Conservation (phyloP, 176 grass and related monocot genomes). For the Guadua angustifolia region DNA sequence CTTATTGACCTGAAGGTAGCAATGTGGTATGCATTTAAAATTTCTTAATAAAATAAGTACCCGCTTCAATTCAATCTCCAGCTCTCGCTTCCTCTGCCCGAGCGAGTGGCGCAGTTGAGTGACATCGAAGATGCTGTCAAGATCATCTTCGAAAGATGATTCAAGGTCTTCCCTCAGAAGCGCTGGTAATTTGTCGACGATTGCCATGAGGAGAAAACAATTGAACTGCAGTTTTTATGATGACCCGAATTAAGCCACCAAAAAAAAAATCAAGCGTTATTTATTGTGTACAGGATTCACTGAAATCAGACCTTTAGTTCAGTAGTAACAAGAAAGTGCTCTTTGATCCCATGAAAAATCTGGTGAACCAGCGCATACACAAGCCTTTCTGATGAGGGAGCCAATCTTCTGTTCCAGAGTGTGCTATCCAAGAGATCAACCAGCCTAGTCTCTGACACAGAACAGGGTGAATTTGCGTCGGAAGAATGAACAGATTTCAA, state of each 20-base stretch:
- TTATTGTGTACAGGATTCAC: slow-evolving; percentile 19
- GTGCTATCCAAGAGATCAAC: slow-evolving; percentile 88
- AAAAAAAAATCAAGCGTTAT: neutral
- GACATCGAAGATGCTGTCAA: slow-evolving; percentile 76
- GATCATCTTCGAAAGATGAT: slow-evolving; percentile 70
- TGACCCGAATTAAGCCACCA: neutral
- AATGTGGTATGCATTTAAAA: neutral
- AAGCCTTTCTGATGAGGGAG: slow-evolving; percentile 81
- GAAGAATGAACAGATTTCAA: slow-evolving; percentile 55
- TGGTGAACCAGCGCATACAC: slow-evolving; percentile 89
- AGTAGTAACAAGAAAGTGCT: slow-evolving; percentile 91
- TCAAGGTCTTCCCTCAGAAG: slow-evolving; percentile 91
- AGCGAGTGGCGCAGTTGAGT: slow-evolving; percentile 66
- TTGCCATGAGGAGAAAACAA: slow-evolving; percentile 95
- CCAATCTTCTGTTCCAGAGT: slow-evolving; percentile 87
- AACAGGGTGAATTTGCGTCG: slow-evolving; percentile 52
- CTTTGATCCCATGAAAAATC: slow-evolving; percentile 96
- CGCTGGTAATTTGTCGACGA: slow-evolving; percentile 85
- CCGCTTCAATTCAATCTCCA: slow-evolving; percentile 77
- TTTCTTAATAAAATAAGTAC: slow-evolving; percentile 40
- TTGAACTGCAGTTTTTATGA: slow-evolving; percentile 73
- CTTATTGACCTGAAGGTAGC: neutral
- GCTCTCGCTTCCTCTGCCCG: slow-evolving; percentile 64
- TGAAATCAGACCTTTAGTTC: slow-evolving; percentile 72
- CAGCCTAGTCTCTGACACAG: slow-evolving; percentile 61